phyloP scores from a whole-genome alignment of 345 rosid genomes.

The Balakata baccata region DNA sequence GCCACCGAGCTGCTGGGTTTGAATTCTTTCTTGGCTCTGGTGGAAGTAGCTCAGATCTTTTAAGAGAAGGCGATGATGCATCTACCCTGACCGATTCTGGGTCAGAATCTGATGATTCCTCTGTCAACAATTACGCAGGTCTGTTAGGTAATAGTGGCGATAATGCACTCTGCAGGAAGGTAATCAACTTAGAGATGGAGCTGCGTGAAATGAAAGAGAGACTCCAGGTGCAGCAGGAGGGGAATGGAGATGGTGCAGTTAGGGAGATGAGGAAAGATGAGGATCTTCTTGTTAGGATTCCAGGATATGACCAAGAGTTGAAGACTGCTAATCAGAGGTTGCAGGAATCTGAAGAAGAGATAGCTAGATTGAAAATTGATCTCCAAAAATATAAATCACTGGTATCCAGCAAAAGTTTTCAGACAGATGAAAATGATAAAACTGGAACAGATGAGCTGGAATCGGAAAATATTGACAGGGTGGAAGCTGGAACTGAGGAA shows the following conservation, averaged over 20 bases:
- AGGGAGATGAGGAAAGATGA: conserved; percentile 29
- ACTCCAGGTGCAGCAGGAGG: conserved; percentile 29
- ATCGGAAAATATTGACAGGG: conserved; percentile 18
- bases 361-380: conserved; percentile 42
- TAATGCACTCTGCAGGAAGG: conserved; percentile 26
- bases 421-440: conserved; percentile 20
- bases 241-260: conserved; percentile 26
- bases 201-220: conserved; percentile 30
- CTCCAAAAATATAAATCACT: conserved; percentile 34
- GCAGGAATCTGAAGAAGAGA: conserved; percentile 57
- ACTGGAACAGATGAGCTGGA: conserved; percentile 18
- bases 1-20: conserved; percentile 38
- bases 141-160: conserved; percentile 30
- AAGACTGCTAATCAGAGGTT: conserved; percentile 41
- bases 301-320: conserved; percentile 46
- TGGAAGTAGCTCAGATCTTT: conserved; percentile 46
- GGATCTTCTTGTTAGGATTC: conserved; percentile 34
- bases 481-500: conserved; percentile 27
- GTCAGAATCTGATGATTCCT: conserved; percentile 58
- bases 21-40: conserved; percentile 47
- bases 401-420: conserved; percentile 1
- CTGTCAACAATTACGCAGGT: conserved; percentile 41
- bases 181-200: conserved; percentile 31
- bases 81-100: conserved; percentile 74
- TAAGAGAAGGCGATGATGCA: conserved; percentile 58